Evolutionary conservation across 768 basidiomycete genomes (phyloP).

Genomic region (Antrodiella citrinella): DNA sequence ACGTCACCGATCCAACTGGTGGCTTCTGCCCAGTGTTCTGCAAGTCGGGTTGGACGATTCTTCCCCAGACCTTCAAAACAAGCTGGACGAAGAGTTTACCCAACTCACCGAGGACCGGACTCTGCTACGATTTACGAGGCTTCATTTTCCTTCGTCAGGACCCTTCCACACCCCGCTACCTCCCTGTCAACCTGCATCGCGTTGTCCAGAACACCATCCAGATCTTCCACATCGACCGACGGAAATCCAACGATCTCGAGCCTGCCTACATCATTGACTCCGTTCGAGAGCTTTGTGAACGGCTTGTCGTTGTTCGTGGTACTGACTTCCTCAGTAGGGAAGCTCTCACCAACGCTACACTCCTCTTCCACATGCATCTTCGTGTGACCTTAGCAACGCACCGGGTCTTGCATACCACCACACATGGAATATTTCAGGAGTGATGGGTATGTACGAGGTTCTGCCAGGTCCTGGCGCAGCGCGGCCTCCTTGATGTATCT

Average conservation of each 20-base stretch:
- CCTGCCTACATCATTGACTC: conserved; percentile 79
- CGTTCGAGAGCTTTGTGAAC: conserved; percentile 62
- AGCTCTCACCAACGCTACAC: too few relatives aligned
- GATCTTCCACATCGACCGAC: conserved; percentile 92
- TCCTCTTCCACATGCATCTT: too few relatives aligned
- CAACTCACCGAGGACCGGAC: conserved; percentile 67
- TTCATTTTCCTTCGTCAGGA: conserved; percentile 78
- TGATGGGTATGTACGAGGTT: too few relatives aligned
- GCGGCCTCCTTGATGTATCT: too few relatives aligned
- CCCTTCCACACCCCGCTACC: conserved; percentile 64
- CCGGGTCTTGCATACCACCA: too few relatives aligned
- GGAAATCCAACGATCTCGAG: conserved; percentile 87
- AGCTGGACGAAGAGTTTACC: conserved; percentile 70
- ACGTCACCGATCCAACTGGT: conserved; percentile 74
- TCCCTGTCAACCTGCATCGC: conserved; percentile 91
- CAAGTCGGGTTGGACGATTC: conserved; percentile 84
- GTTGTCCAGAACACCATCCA: conserved; percentile 92
- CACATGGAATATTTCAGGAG: too few relatives aligned
- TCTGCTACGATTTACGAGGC: conserved; percentile 51
- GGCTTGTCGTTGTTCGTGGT: conserved; percentile 82
- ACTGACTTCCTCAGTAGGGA: conserved; percentile 58
- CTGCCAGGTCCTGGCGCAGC: too few relatives aligned
- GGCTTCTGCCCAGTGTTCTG: conserved; percentile 73
- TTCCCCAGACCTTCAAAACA: conserved; percentile 71
- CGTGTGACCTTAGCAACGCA: too few relatives aligned